These are phyloP conservation scores for Candida schatavii DNA, from an alignment of 805 yeast genomes.

Conservation along the genomic window DNA sequence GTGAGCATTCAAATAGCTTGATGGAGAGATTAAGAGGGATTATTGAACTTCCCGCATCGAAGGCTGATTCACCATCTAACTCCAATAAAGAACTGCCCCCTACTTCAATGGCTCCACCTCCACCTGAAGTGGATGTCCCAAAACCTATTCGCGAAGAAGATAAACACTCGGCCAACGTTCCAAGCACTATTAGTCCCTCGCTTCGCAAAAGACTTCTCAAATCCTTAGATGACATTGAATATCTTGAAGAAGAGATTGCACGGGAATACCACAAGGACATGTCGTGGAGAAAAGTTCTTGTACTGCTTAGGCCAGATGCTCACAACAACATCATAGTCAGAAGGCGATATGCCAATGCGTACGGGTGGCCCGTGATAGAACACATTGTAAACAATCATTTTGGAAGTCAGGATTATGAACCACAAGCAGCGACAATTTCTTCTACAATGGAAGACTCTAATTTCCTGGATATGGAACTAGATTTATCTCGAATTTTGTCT, in stretches of 20 bases:
- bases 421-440: slow-evolving; percentile 13
- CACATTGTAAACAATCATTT: slow-evolving; percentile 75
- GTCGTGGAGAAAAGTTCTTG: slow-evolving; percentile 90
- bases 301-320: slow-evolving; percentile 85
- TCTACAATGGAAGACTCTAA: slow-evolving; percentile 16
- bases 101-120: too few species aligned
- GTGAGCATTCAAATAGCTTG: background rate
- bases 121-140: too few species aligned
- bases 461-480: slow-evolving; percentile 23
- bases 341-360: slow-evolving; percentile 85
- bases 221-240: slow-evolving; percentile 33
- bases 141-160: background rate
- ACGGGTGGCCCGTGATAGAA: slow-evolving; percentile 91
- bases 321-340: slow-evolving; percentile 91
- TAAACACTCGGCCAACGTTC: background rate
- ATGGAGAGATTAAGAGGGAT: slow-evolving; percentile 2
- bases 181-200: background rate
- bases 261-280: slow-evolving; percentile 80
- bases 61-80: too few species aligned
- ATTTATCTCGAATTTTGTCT: slow-evolving; percentile 26
- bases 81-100: too few species aligned
- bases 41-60: background rate
- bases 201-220: slow-evolving; percentile 2
- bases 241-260: slow-evolving; percentile 77
- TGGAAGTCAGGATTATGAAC: slow-evolving; percentile 8